Evolutionary conservation across 371 early-diverging fungal species (phyloP).

Genomic region (Mortierella sp.): DNA sequence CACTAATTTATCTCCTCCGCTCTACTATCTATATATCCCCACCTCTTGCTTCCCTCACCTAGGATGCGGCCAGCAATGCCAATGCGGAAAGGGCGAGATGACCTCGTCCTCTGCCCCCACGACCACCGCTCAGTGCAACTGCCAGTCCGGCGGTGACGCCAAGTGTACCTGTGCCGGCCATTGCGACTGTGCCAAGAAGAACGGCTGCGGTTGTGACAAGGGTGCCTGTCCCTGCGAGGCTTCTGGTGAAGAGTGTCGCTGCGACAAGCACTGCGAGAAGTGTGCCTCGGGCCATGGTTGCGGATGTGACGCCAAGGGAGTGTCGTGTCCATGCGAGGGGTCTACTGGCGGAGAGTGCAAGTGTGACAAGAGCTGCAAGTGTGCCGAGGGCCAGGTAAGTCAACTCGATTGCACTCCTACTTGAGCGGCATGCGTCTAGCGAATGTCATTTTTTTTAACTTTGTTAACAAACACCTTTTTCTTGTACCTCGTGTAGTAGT

Average conservation of each 20-base stretch:
- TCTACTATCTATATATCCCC: background rate
- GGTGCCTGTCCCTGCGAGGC: slow-evolving; percentile 35
- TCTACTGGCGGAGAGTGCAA: slow-evolving; percentile 31
- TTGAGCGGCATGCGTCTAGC: background rate
- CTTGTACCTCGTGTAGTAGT: background rate
- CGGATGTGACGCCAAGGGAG: slow-evolving; percentile 32
- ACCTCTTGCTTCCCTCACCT: background rate
- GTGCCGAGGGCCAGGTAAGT: slow-evolving; percentile 13
- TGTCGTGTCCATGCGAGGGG: slow-evolving; percentile 32
- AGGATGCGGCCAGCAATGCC: slow-evolving; percentile 44
- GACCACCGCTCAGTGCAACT: slow-evolving; percentile 18
- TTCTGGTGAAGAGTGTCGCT: slow-evolving; percentile 38
- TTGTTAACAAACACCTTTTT: no score
- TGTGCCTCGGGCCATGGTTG: slow-evolving; percentile 21
- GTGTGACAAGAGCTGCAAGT: slow-evolving; percentile 36
- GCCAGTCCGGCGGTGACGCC: slow-evolving; percentile 23
- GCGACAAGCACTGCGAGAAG: slow-evolving; percentile 15
- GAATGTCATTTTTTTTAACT: background rate
- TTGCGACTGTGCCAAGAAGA: slow-evolving; percentile 29
- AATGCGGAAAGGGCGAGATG: slow-evolving; percentile 37
- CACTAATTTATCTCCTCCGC: background rate
- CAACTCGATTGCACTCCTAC: background rate
- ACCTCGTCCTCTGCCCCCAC: slow-evolving; percentile 18
- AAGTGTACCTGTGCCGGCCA: slow-evolving; percentile 33
- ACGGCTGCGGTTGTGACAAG: slow-evolving; percentile 36